These are phyloP conservation scores for Lactarius sanguifluus DNA, from an alignment of 768 basidiomycete genomes.

Conservation along the genomic window DNA sequence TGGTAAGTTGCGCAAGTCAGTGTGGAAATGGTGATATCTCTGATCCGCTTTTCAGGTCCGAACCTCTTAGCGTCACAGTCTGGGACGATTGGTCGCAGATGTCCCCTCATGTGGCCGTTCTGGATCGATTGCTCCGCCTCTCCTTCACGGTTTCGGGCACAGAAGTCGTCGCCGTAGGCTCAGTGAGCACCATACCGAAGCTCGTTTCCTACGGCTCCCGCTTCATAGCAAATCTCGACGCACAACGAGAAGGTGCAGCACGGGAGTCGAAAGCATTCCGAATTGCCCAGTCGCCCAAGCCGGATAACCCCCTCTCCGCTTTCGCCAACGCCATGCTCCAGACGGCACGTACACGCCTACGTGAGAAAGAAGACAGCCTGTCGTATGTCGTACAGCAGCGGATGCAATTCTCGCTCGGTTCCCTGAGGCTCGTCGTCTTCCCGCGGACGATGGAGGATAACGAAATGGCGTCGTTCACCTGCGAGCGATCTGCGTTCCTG, in stretches of 20 bases:
- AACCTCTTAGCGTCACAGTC: conserved; percentile 72
- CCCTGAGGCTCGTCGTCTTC: conserved; percentile 70
- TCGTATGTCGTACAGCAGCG: conserved; percentile 67
- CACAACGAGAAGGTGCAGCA: conserved; percentile 73
- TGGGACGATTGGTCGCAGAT: conserved; percentile 79
- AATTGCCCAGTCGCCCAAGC: conserved; percentile 66
- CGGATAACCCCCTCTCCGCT: conserved; percentile 76
- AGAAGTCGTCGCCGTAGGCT: conserved; percentile 64
- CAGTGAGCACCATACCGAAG: conserved; percentile 75
- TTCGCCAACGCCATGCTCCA: conserved; percentile 85
- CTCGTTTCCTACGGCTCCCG: conserved; percentile 71
- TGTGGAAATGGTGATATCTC: background rate
- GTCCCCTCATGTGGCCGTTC: conserved; percentile 40
- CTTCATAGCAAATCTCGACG: conserved; percentile 69
- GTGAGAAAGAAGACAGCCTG: conserved; percentile 60
- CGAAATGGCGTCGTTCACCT: conserved; percentile 75
- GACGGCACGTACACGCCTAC: conserved; percentile 69
- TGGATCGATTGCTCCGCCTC: conserved; percentile 59
- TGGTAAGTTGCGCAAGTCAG: conserved; percentile 48
- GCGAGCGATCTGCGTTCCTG: conserved; percentile 68
- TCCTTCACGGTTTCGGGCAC: conserved; percentile 75
- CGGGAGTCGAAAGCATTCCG: conserved; percentile 78
- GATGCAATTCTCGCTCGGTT: conserved; percentile 67
- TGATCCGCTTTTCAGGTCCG: conserved; percentile 50
- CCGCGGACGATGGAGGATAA: conserved; percentile 75